Conservation (phyloP, 2,329 filamentous ascomycete species). For the Lachnellula willkommii region DNA sequence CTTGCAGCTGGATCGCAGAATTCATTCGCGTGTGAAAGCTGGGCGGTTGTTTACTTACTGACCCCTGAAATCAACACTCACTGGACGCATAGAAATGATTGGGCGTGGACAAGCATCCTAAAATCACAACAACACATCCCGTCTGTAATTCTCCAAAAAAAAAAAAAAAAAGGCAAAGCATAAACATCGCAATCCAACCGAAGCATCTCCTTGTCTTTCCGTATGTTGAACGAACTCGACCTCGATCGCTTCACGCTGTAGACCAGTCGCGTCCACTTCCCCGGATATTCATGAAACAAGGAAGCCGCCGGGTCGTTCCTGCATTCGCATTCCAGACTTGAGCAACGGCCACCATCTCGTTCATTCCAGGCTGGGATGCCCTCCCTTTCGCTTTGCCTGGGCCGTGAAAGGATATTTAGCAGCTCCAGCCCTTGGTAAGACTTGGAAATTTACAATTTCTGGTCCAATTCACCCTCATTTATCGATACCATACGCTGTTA, state of each 20-base stretch:
- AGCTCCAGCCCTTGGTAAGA: neutral
- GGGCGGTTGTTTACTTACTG: neutral
- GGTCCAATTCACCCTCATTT: neutral
- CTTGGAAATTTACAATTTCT: neutral
- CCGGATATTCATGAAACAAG: conserved; percentile 28
- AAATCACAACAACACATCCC: conserved; percentile 14
- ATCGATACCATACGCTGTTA: conserved; percentile 1
- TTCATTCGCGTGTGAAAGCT: neutral
- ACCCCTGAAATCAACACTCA: neutral
- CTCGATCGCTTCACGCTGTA: neutral
- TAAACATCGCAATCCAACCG: neutral
- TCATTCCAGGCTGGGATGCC: neutral
- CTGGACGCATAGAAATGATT: conserved; percentile 8
- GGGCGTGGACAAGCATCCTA: conserved; percentile 9
- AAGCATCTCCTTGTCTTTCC: neutral
- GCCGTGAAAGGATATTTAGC: neutral
- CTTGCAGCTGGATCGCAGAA: neutral
- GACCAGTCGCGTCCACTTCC: conserved; percentile 25
- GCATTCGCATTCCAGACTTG: conserved; percentile 18
- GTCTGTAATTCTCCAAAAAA: neutral
- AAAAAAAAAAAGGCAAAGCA: conserved; percentile 10
- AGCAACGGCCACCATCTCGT: neutral
- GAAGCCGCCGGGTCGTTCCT: conserved; percentile 11
- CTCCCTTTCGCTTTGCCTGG: neutral
- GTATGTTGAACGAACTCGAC: neutral